A percentile compares a stretch with the other conserved stretches of the same genome.
Conservation (phyloP, 805 yeast species). For the Lachancea kluyveri region DNA sequence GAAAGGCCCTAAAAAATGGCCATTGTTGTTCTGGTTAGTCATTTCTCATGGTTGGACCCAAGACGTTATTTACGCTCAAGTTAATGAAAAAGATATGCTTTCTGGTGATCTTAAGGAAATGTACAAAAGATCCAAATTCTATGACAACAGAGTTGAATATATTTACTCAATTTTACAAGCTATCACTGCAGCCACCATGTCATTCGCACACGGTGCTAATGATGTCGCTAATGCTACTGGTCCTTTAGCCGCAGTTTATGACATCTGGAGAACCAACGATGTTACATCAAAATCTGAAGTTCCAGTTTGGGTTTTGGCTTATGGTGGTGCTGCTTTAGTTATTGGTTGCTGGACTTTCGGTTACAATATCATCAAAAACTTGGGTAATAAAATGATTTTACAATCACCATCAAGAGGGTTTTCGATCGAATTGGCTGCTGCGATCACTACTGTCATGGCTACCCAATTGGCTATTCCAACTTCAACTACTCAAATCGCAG, state of each 20-base stretch:
- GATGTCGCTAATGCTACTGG: conserved; percentile 77
- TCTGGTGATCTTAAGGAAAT: conserved; percentile 42
- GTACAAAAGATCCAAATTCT: conserved; percentile 56
- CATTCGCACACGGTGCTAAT: conserved; percentile 78
- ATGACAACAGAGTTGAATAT: conserved; percentile 66
- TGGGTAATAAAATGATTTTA: conserved; percentile 68
- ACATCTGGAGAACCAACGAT: conserved; percentile 50
- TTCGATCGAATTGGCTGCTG: conserved; percentile 72
- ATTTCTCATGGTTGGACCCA: conserved; percentile 55
- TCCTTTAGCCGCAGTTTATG: conserved; percentile 61
- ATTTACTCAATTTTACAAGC: conserved; percentile 63
- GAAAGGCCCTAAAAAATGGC: conserved; percentile 50
- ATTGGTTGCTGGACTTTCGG: conserved; percentile 69
- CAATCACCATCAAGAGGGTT: conserved; percentile 79
- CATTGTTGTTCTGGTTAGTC: conserved; percentile 41
- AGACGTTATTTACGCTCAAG: conserved; percentile 53
- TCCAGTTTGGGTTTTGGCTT: conserved; percentile 67
- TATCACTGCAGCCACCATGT: conserved; percentile 71
- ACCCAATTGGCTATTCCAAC: conserved; percentile 66
- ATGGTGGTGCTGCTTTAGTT: conserved; percentile 60
- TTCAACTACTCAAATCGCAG: conserved; percentile 74
- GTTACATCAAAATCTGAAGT: conserved; percentile 44
- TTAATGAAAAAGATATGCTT: conserved; percentile 33
- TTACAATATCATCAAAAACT: conserved; percentile 59
- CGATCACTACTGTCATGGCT: conserved; percentile 68